A percentile compares a stretch with the other conserved stretches of the same genome.
Evolutionary conservation across 345 rosid genomes (phyloP).

Genomic region (Eucalyptus tenuipes): DNA sequence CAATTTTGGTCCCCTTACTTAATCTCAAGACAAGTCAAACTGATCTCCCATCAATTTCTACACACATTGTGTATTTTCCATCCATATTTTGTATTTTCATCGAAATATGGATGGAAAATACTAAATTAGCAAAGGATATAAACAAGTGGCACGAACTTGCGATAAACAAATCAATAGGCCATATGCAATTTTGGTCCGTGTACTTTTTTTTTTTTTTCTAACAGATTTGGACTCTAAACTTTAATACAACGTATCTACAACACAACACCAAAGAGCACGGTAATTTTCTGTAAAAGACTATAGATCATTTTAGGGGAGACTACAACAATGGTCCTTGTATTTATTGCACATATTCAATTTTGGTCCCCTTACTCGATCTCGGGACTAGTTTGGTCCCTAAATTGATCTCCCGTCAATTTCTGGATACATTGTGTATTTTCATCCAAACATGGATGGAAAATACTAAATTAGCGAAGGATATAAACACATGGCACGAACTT

Average conservation of each 20-base stretch:
- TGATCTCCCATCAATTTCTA: not conserved
- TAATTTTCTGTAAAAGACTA: too few relatives aligned
- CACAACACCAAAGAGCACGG: not conserved
- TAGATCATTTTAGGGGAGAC: not conserved
- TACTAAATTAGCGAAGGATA: not conserved
- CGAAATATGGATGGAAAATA: not conserved
- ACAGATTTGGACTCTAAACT: not conserved
- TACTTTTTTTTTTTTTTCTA: too few relatives aligned
- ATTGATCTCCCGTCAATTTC: not conserved
- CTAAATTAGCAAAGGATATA: not conserved
- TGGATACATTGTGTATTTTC: not conserved
- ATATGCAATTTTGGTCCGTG: not conserved
- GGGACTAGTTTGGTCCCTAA: not conserved
- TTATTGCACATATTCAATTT: not conserved
- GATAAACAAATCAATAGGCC: not conserved
- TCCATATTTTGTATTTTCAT: too few relatives aligned
- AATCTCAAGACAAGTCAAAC: not conserved
- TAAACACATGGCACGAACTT: not conserved
- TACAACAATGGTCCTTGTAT: not conserved
- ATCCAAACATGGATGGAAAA: not conserved
- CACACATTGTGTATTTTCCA: not conserved
- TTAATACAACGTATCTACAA: too few relatives aligned
- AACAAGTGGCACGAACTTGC: not conserved
- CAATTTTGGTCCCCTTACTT: not conserved
- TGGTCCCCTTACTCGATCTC: not conserved